phyloP scores from a whole-genome alignment of 2,329 filamentous ascomycete genomes.

The Lachnum nothofagi region DNA sequence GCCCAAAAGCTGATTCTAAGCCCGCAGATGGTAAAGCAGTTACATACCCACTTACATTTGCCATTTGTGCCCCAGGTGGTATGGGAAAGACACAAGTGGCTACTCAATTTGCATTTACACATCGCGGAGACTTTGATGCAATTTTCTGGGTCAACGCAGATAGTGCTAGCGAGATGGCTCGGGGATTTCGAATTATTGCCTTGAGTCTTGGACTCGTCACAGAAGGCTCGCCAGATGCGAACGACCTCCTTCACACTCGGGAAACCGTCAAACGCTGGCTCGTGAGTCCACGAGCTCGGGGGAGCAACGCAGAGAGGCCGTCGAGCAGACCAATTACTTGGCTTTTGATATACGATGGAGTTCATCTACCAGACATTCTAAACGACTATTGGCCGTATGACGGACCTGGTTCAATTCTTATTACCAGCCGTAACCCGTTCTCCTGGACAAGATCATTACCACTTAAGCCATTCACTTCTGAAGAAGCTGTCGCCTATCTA shows the following conservation, averaged over 20 bases:
- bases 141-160: conserved; percentile 33
- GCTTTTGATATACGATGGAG: conserved; percentile 29
- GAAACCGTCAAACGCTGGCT: conserved; percentile 15
- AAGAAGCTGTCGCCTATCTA: conserved; percentile 1
- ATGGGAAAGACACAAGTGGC: conserved; percentile 32
- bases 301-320: not conserved
- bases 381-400: conserved; percentile 24
- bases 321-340: conserved; percentile 4
- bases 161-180: conserved; percentile 25
- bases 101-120: conserved; percentile 23
- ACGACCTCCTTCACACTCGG: conserved; percentile 6
- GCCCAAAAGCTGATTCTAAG: not conserved
- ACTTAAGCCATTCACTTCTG: conserved; percentile 11
- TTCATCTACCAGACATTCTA: conserved; percentile 23
- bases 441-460: conserved; percentile 17
- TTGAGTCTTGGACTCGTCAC: conserved; percentile 23
- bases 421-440: conserved; percentile 25
- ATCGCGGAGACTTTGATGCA: conserved; percentile 28
- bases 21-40: not conserved
- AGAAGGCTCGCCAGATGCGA: conserved; percentile 22
- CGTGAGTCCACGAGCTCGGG: conserved; percentile 2
- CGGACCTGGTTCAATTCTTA: conserved; percentile 24
- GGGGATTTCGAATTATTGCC: conserved; percentile 25
- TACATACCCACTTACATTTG: conserved; percentile 6
- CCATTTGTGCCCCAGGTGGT: conserved; percentile 24